Percentiles rank a stretch among this genome's conserved stretches.
Conservation (phyloP, 192 early-diverging fungal species). For the Backusella parvicylindrica region DNA sequence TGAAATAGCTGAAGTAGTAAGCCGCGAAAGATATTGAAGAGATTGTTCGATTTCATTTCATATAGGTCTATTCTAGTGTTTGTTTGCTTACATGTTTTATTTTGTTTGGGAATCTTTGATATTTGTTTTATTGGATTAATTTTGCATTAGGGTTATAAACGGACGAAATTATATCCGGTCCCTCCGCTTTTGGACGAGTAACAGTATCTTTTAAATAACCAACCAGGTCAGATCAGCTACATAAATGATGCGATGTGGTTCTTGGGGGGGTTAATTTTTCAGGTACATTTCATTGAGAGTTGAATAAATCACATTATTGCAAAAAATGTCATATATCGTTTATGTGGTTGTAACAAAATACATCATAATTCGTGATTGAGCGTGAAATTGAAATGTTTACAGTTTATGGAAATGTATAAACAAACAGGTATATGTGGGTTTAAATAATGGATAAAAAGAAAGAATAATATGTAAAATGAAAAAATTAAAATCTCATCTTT, state of each 20-base stretch:
- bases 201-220: not conserved
- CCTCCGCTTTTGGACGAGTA: not conserved
- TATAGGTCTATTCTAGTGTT: not conserved
- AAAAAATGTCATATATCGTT: not conserved
- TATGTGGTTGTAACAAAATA: not conserved
- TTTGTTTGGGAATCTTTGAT: not conserved
- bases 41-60: not conserved
- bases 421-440: not conserved
- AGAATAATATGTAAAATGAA: not conserved
- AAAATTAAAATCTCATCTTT: not conserved
- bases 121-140: not conserved
- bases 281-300: not conserved
- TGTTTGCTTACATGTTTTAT: not conserved
- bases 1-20: not conserved
- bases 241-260: not conserved
- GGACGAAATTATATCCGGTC: not conserved
- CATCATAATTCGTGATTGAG: slow-evolving; percentile 1
- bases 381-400: not conserved
- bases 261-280: not conserved
- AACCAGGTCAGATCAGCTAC: not conserved
- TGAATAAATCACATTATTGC: not conserved
- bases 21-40: not conserved
- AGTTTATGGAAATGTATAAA: not conserved
- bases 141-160: not conserved
- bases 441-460: not conserved